Conservation (phyloP, 2,329 filamentous ascomycete genomes). For the Ceratocystis ficicola region DNA sequence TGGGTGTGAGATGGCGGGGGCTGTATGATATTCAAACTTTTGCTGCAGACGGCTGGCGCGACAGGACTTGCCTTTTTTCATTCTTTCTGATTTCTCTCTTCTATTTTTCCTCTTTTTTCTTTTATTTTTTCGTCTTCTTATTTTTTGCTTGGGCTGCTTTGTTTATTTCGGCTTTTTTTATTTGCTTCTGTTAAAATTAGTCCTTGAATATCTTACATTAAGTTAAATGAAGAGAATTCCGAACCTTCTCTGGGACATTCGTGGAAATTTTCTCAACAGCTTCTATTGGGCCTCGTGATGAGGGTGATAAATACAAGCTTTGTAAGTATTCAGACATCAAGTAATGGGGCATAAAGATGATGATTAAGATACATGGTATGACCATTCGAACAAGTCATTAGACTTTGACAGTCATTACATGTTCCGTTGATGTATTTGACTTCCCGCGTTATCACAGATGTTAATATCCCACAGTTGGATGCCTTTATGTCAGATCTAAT, state of each 20-base stretch:
- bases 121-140: conserved; percentile 9
- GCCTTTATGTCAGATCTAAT: too few species aligned
- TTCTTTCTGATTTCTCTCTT: conserved; percentile 18
- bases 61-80: conserved; percentile 19
- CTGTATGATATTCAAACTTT: conserved; percentile 19
- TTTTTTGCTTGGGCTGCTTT: conserved; percentile 9
- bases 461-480: too few species aligned
- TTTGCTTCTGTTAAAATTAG: background rate
- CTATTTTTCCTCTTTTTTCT: background rate
- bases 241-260: too few species aligned
- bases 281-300: background rate
- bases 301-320: background rate
- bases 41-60: background rate
- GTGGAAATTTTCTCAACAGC: background rate
- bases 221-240: too few species aligned
- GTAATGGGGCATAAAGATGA: too few species aligned
- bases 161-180: conserved; percentile 13
- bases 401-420: too few species aligned
- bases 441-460: too few species aligned
- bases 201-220: too few species aligned
- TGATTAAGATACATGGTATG: too few species aligned
- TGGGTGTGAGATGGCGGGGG: background rate
- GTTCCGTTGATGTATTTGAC: too few species aligned
- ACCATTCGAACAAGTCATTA: too few species aligned
- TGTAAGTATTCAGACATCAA: background rate